Base-by-base conservation (phyloP, 2,329 filamentous ascomycete genomes). In the Neocucurbitaria cava region DNA sequence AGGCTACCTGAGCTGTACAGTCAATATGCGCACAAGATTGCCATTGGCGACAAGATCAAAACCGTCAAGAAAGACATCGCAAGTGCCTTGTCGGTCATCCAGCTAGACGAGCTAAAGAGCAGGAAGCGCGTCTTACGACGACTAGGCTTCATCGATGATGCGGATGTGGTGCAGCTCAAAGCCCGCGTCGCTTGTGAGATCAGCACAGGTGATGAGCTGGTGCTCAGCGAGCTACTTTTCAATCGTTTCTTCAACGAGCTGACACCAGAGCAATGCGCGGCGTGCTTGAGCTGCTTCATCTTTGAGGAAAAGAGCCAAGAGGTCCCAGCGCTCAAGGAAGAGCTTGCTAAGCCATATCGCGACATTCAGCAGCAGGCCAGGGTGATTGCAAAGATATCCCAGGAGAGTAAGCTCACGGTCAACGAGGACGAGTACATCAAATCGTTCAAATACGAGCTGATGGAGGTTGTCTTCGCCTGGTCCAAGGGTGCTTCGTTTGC, bases 161-260 rank as follows among this genome's bases (percentile, higher is more conserved):
- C 87, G 47, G 95, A 98, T 74, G 93, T 99, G 1, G 93, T 99
- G 8, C 90, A 98, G 79, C 85, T 98, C 70, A 99, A 99, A 79
- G 95, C 94, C 10, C 91, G 96, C 51, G 96, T 98, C 3, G 95
- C 95, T 1, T 99, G 95, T 77, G 94, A 99, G 78, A 98, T 99
- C 62, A 96, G 92, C 59, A 96, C 94, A 0, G 95, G 94, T 31
- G 95, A 99, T 70, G 96, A 99, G 75, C 82, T 99, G 38, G 87
- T 99, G 61, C 84, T 99, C 5, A 92, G 91, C 11, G 95, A 99
- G 76, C 83, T 99, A 24, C 84, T 99, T 0, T 98, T 99, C 77
- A 96, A 98, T 76, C 87, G 93, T 35, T 98, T 97, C 83, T 99
- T 99, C 84, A 99, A 98, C 73, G 93, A 97, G 71, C 81, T 98